Evolutionary conservation across 2,329 filamentous ascomycete species (phyloP).

Genomic region (Fusarium sarcochroum): DNA sequence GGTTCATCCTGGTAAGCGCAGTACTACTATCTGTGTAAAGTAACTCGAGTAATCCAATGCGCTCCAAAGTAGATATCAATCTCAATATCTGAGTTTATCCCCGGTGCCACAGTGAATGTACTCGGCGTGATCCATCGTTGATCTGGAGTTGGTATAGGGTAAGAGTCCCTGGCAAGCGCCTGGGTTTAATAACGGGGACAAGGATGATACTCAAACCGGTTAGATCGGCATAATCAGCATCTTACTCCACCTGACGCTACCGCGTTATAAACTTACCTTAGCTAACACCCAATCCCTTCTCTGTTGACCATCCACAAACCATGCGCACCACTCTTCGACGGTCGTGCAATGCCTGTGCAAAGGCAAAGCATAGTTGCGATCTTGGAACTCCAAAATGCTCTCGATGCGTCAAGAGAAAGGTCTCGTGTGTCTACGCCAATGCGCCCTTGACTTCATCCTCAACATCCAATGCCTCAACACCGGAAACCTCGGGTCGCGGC

Average conservation of each 20-base stretch:
- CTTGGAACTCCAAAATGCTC: constrained; percentile 68
- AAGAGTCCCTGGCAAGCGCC: neutral
- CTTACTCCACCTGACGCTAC: constrained; percentile 20
- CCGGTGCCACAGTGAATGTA: too few relatives aligned
- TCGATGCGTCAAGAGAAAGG: constrained; percentile 65
- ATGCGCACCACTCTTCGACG: constrained; percentile 71
- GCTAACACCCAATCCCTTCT: constrained; percentile 21
- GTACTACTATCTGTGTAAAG: too few relatives aligned
- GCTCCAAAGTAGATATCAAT: too few relatives aligned
- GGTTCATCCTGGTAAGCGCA: too few relatives aligned
- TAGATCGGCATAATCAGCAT: neutral
- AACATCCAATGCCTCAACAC: neutral
- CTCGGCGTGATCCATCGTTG: neutral
- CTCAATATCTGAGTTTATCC: too few relatives aligned
- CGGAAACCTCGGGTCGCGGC: constrained; percentile 23
- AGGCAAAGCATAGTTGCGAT: constrained; percentile 69
- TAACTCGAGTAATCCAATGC: too few relatives aligned
- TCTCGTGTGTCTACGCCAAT: constrained; percentile 67
- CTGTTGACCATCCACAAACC: neutral
- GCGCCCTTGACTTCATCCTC: constrained; percentile 58
- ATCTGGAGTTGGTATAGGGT: neutral
- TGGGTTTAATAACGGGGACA: neutral
- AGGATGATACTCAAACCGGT: neutral
- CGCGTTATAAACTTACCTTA: constrained; percentile 22
- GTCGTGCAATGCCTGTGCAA: constrained; percentile 69